phyloP scores from a whole-genome alignment of 1,139 yeast genomes.

The Taphrina confusa region DNA sequence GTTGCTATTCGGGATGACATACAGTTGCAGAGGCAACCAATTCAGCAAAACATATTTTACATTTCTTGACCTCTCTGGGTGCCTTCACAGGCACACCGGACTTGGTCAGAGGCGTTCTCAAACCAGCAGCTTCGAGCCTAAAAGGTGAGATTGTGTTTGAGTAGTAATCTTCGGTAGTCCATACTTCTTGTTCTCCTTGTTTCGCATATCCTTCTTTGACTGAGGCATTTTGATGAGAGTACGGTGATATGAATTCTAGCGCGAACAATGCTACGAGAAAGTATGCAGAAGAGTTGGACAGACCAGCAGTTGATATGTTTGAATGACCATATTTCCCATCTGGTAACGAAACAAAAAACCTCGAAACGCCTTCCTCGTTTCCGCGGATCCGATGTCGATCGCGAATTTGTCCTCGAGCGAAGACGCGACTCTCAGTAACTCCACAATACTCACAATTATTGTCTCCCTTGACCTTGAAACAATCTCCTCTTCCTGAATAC shows the following conservation, averaged over 20 bases:
- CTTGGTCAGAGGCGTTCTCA: slow-evolving; percentile 25
- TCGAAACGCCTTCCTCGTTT: too few relatives aligned
- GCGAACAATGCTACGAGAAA: too few relatives aligned
- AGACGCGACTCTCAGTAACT: too few relatives aligned
- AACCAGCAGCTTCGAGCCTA: slow-evolving; percentile 31
- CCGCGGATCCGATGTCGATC: slow-evolving; percentile 5
- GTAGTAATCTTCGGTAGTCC: background rate
- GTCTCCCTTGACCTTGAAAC: too few relatives aligned
- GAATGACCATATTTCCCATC: too few relatives aligned
- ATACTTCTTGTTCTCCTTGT: slow-evolving; percentile 11
- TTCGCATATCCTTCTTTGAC: slow-evolving; percentile 34
- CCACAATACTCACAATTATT: too few relatives aligned
- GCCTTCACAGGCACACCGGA: slow-evolving; percentile 34
- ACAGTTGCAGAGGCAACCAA: slow-evolving; percentile 25
- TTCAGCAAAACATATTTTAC: slow-evolving; percentile 28
- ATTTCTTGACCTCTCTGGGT: slow-evolving; percentile 30
- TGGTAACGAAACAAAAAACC: too few relatives aligned
- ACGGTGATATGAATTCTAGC: too few relatives aligned
- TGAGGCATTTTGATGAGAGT: slow-evolving; percentile 29
- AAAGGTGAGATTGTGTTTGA: background rate
- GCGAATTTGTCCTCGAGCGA: slow-evolving; percentile 1
- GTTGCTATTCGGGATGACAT: background rate
- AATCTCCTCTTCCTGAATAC: too few relatives aligned
- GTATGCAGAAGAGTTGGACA: too few relatives aligned
- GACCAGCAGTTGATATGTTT: too few relatives aligned